Conservation (phyloP, 192 early-diverging fungal species). For the Umbelopsis ramanniana region DNA sequence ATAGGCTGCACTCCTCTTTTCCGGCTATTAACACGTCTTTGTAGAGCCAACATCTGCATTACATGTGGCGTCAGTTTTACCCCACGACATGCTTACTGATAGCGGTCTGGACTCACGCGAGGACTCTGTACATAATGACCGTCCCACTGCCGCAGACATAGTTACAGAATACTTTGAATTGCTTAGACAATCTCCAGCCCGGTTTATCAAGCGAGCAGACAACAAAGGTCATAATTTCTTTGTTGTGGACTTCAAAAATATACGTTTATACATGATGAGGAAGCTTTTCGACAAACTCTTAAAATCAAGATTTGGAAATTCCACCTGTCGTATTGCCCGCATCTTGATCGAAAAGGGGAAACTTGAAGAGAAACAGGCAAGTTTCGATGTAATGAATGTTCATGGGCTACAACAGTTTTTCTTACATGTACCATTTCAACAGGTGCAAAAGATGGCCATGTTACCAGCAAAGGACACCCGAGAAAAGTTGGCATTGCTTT, state of each 20-base stretch:
- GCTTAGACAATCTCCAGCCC: constrained; percentile 53
- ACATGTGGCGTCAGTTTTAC: constrained; percentile 31
- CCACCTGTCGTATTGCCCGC: constrained; percentile 64
- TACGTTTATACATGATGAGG: constrained; percentile 57
- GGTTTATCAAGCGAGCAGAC: constrained; percentile 61
- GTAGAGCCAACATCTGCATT: constrained; percentile 47
- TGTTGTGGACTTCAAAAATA: constrained; percentile 60
- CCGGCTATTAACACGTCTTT: constrained; percentile 31
- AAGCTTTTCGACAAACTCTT: constrained; percentile 60
- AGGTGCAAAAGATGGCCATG: constrained; percentile 68
- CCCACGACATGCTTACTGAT: constrained; percentile 27
- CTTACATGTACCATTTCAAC: neutral
- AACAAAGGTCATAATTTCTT: constrained; percentile 63
- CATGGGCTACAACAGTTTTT: neutral
- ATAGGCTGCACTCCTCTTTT: neutral
- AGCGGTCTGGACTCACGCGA: constrained; percentile 28
- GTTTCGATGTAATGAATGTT: neutral
- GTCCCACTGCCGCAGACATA: constrained; percentile 39
- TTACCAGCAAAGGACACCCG: constrained; percentile 66
- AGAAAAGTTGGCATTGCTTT: constrained; percentile 62
- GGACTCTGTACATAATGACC: constrained; percentile 3
- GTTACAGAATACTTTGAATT: constrained; percentile 65
- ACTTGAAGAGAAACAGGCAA: constrained; percentile 69
- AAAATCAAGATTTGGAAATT: constrained; percentile 60
- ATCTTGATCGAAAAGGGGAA: constrained; percentile 74